Percentiles rank a stretch among this genome's conserved stretches.
Conservation (phyloP, 179 eudicot species). For the Beta corolliflora region DNA sequence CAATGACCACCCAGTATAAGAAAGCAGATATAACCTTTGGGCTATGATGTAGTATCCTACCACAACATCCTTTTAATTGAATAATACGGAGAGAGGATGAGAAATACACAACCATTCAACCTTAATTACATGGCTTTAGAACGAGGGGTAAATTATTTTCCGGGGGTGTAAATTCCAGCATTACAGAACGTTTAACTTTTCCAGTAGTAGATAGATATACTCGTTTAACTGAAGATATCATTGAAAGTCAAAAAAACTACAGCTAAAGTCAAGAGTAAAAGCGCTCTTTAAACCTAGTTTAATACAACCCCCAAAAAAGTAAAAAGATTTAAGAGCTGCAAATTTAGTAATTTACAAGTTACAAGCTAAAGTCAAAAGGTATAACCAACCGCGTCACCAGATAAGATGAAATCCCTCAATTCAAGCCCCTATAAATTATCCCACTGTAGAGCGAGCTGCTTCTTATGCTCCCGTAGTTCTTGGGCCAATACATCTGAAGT, state of each 20-base stretch:
- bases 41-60: too few relatives aligned
- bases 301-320: background rate
- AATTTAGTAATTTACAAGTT: slow-evolving; percentile 12
- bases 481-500: background rate
- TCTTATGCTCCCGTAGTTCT: slow-evolving; percentile 12
- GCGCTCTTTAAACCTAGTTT: background rate
- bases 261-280: background rate
- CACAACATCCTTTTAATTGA: too few relatives aligned
- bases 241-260: background rate
- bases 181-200: background rate
- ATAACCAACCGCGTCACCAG: slow-evolving; percentile 8
- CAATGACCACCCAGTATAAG: too few relatives aligned
- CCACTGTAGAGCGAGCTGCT: background rate
- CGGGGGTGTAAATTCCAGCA: background rate
- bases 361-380: background rate
- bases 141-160: too few relatives aligned
- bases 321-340: background rate
- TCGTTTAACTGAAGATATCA: background rate
- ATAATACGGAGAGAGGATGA: too few relatives aligned
- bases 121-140: too few relatives aligned
- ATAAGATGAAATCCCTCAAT: background rate
- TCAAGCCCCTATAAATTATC: background rate
- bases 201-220: background rate
- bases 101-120: too few relatives aligned
- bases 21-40: too few relatives aligned